Evolutionary conservation across 2,329 filamentous ascomycete genomes (phyloP), one percentile per base, ranked within the genome.

Genomic region (Penicillium frequentans): DNA sequence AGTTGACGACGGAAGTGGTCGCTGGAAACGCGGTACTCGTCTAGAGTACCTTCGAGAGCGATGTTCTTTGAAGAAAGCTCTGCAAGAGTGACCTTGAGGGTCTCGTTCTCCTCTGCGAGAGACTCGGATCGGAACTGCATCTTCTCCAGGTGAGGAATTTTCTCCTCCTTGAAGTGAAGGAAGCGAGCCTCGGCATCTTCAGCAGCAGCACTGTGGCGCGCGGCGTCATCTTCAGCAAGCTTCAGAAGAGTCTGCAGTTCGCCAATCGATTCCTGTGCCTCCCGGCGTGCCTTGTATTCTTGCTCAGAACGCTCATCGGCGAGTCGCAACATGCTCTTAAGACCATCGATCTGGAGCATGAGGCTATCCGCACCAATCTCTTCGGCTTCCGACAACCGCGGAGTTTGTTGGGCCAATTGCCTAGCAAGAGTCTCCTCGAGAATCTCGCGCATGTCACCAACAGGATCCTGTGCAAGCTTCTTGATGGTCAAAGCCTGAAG

Each of bases 161-260:
- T 87, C 65, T 91, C 87, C 43, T 90, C 87, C 48, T 89, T 76
- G 39, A 84, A 82, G 56, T 87, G 83, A 26, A 86, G 82, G 5
- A 93, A 82, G 53, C 73, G 76, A 33, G 87, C 83, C 61, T 83
- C 83, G 62, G 90, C 87, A 68, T 92, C 88, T 68, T 91, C 77
- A 5, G 79, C 79, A 52, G 77, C 73, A 60, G 80, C 76, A 46
- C 75, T 77, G 54, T 81, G 75, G 31, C 74, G 75, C 45, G 73
- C 74, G 61, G 75, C 75, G 59, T 80, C 77, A 45, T 80, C 87
- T n/a, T 88, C 84, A 5, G 88, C 84, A 60, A 86, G 82, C 57
- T 85, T 84, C 26, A 91, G 80, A 23, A 88, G 81, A 54, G 86
- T 82, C 72, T 92, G 87, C n/a, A 87, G 81, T 68, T 93, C 89